phyloP scores from a whole-genome alignment of 1,284 basidiomycete species.

The Ganoderma meredithae region DNA sequence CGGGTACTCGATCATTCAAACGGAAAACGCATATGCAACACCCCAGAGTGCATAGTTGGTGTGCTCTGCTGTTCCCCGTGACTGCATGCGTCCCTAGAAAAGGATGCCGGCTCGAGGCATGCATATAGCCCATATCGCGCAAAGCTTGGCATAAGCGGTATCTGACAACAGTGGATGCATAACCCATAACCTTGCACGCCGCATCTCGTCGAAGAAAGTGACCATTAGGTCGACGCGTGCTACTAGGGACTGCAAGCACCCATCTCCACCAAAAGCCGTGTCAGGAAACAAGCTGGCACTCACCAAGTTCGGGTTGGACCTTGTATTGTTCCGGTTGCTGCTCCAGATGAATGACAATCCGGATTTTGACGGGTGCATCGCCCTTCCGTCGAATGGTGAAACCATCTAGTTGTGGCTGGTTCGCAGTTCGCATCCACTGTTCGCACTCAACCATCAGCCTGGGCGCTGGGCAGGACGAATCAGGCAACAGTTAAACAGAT shows the following conservation, averaged over 20 bases:
- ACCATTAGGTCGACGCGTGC: neutral
- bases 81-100: neutral
- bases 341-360: conserved; percentile 84
- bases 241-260: neutral
- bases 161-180: neutral
- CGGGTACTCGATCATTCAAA: neutral
- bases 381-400: conserved; percentile 90
- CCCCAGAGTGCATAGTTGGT: neutral
- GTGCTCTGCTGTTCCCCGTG: neutral
- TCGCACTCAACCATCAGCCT: neutral
- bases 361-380: conserved; percentile 78
- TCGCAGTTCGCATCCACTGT: conserved; percentile 78
- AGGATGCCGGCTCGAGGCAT: neutral
- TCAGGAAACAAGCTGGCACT: conserved; percentile 23
- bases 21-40: neutral
- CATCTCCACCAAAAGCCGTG: neutral
- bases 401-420: conserved; percentile 79
- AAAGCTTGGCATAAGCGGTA: neutral
- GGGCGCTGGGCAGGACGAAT: neutral
- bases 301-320: conserved; percentile 80
- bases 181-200: too few species aligned
- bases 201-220: neutral
- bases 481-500: neutral
- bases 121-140: neutral
- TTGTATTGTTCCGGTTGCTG: conserved; percentile 91